These are phyloP conservation scores for Crithidia mellificae DNA, from an alignment of 208 protist genomes.

Conservation along the genomic window DNA sequence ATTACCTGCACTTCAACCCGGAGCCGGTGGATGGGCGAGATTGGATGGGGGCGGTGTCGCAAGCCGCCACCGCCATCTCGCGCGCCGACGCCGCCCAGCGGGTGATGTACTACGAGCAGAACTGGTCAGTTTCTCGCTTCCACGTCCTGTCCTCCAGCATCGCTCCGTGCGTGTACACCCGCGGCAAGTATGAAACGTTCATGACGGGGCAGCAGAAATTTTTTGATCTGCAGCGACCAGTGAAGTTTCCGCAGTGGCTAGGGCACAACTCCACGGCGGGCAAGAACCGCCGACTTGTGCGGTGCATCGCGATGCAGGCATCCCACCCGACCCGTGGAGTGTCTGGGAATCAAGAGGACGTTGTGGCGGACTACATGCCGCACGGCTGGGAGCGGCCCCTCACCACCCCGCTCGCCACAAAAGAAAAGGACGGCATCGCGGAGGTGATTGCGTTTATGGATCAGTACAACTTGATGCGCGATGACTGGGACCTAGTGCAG, in stretches of 20 bases:
- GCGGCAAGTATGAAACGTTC: constrained; percentile 89
- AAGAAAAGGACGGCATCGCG: constrained; percentile 70
- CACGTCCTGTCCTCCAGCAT: constrained; percentile 80
- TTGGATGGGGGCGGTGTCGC: constrained; percentile 42
- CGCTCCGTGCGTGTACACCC: constrained; percentile 73
- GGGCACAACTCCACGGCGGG: constrained; percentile 86
- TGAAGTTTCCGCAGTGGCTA: constrained; percentile 90
- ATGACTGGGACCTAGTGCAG: constrained; percentile 92
- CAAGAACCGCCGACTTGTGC: constrained; percentile 86
- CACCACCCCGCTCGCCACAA: constrained; percentile 51
- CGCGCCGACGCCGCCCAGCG: constrained; percentile 68
- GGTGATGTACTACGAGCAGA: constrained; percentile 89
- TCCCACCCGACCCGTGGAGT: constrained; percentile 49
- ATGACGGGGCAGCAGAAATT: constrained; percentile 65
- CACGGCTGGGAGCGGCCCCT: constrained; percentile 63
- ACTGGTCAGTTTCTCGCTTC: constrained; percentile 84
- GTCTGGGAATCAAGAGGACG: constrained; percentile 75
- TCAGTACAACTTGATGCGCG: constrained; percentile 80
- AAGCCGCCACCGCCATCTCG: constrained; percentile 73
- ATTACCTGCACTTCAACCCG: constrained; percentile 93
- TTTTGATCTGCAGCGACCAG: constrained; percentile 81
- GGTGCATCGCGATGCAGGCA: constrained; percentile 71
- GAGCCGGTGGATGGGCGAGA: constrained; percentile 27
- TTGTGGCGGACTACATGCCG: constrained; percentile 88
- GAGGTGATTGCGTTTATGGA: constrained; percentile 87